phyloP scores from a whole-genome alignment of 1,139 yeast species.

The Komagataea norvegica region DNA sequence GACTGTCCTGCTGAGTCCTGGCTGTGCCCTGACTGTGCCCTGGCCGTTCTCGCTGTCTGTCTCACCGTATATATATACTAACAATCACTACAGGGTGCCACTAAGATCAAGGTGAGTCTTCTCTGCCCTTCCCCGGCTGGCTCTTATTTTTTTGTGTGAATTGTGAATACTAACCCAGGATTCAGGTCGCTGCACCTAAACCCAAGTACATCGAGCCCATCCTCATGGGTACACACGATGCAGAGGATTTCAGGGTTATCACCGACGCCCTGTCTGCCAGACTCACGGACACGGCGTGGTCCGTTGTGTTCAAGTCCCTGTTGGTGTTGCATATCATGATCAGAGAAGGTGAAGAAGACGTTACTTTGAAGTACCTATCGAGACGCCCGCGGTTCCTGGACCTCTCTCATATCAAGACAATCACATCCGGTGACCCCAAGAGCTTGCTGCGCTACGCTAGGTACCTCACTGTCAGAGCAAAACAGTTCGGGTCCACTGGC shows the following conservation, averaged over 20 bases:
- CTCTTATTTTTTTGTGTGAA: no score
- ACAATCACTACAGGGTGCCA: conserved; percentile 46
- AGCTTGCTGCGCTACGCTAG: conserved; percentile 65
- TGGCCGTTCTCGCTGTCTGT: no score
- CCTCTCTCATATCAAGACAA: conserved; percentile 32
- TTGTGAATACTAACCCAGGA: conserved; percentile 16
- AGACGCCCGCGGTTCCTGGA: conserved; percentile 59
- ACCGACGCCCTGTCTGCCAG: conserved; percentile 59
- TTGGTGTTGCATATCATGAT: conserved; percentile 87
- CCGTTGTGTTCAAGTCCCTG: conserved; percentile 79
- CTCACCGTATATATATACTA: conserved; percentile 4
- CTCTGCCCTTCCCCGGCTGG: no score
- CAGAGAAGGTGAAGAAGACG: conserved; percentile 80
- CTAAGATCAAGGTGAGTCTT: conserved; percentile 46
- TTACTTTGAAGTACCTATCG: conserved; percentile 61
- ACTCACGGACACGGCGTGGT: conserved; percentile 80
- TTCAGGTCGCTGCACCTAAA: conserved; percentile 96
- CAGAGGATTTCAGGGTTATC: conserved; percentile 61
- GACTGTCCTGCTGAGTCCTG: no score
- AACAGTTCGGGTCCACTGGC: conserved; percentile 59
- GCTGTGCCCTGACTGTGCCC: no score
- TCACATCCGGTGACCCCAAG: conserved; percentile 49
- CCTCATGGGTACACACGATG: conserved; percentile 63
- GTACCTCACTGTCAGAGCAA: conserved; percentile 64
- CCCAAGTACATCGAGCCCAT: conserved; percentile 94